Evolutionary conservation across 257 asterid genomes (phyloP).

Genomic region (Penstemon eatonii): DNA sequence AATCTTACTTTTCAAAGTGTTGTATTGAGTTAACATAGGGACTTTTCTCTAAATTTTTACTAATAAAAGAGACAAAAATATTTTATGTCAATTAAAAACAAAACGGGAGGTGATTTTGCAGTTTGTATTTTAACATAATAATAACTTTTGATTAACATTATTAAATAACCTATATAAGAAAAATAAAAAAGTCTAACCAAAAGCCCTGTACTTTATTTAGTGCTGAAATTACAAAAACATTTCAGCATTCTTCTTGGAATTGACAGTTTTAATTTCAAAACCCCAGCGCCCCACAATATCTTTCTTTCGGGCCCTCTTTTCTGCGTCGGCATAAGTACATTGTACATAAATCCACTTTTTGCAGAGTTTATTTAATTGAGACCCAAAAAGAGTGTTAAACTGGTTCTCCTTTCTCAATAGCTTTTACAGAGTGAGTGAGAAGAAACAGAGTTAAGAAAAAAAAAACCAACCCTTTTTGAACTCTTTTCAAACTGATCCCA

Average conservation of each 20-base stretch:
- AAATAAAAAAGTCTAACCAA: no score
- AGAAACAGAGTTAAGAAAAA: neutral
- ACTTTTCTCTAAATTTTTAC: no score
- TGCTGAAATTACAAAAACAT: no score
- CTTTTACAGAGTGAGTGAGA: neutral
- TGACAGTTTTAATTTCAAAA: neutral
- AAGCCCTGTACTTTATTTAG: no score
- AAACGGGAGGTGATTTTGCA: no score
- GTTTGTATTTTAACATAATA: no score
- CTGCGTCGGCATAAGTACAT: neutral
- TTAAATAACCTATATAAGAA: no score
- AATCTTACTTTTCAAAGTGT: no score
- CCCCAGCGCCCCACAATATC: conserved; percentile 25
- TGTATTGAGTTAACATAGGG: no score
- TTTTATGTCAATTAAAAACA: no score
- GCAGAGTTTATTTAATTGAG: neutral
- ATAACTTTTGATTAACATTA: no score
- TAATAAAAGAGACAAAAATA: no score
- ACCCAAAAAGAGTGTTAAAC: neutral
- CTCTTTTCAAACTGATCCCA: conserved; percentile 17
- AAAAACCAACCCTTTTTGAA: neutral
- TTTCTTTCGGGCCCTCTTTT: neutral
- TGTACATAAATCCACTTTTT: neutral
- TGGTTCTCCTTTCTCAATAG: neutral
- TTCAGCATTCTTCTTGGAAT: neutral